These are phyloP conservation scores for Dactylellina cionopaga DNA, from an alignment of 2,329 filamentous ascomycete genomes.

Conservation along the genomic window DNA sequence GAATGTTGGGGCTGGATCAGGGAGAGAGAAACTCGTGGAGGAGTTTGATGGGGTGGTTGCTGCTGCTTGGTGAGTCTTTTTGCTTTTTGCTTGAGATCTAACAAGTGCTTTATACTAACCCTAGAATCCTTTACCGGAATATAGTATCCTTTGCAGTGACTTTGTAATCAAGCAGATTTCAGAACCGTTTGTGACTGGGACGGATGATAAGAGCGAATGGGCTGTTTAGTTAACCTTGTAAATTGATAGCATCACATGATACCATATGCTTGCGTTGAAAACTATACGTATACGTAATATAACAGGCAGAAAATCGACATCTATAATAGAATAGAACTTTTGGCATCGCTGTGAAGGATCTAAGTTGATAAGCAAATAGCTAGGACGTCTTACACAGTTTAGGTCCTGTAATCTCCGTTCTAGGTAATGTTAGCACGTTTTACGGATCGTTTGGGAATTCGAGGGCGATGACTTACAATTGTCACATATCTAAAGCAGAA, in stretches of 20 bases:
- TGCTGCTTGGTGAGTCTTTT: constrained; percentile 76
- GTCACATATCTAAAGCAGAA: constrained; percentile 63
- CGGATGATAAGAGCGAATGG: constrained; percentile 84
- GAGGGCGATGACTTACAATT: constrained; percentile 61
- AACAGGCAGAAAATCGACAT: no score
- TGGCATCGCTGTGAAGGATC: no score
- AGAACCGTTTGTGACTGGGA: constrained; percentile 82
- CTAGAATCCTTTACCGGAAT: constrained; percentile 54
- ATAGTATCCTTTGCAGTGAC: constrained; percentile 90
- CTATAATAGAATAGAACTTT: neutral
- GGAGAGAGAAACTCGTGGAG: constrained; percentile 81
- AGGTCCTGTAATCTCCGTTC: constrained; percentile 75
- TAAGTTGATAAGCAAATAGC: no score
- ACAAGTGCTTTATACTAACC: constrained; percentile 11
- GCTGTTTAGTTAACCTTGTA: constrained; percentile 65
- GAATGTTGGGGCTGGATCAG: constrained; percentile 74
- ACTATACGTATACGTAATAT: no score
- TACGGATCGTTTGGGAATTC: neutral
- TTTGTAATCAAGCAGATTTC: constrained; percentile 94
- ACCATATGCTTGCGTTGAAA: neutral
- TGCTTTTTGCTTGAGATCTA: constrained; percentile 3
- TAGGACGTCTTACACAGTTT: no score
- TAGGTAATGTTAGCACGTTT: constrained; percentile 49
- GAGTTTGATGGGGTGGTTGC: constrained; percentile 94
- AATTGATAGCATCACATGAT: constrained; percentile 11